Conservation (phyloP, 768 basidiomycete species). For the Trametes cinnabarina region DNA sequence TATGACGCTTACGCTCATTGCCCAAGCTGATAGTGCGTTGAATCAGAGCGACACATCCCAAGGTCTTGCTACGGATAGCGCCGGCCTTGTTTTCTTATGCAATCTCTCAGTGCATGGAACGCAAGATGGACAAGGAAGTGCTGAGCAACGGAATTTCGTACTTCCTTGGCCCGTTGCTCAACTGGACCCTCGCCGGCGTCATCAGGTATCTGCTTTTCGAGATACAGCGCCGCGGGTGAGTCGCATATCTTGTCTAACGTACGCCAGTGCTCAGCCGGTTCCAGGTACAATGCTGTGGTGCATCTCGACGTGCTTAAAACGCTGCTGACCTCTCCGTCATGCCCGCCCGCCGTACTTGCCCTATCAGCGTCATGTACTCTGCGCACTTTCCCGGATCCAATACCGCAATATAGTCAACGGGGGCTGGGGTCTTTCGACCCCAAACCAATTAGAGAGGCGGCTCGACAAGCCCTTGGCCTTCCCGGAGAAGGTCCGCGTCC, state of each 20-base stretch:
- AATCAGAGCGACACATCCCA: slow-evolving; percentile 70
- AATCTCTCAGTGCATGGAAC: slow-evolving; percentile 43
- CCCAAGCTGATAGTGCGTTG: no score
- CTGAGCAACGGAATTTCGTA: slow-evolving; percentile 76
- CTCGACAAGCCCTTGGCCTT: slow-evolving; percentile 39
- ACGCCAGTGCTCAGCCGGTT: not conserved
- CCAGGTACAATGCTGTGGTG: slow-evolving; percentile 46
- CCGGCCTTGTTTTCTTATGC: slow-evolving; percentile 67
- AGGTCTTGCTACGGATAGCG: slow-evolving; percentile 62
- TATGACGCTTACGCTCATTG: no score
- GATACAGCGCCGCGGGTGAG: slow-evolving; percentile 55
- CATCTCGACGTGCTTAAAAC: slow-evolving; percentile 67
- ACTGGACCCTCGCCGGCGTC: slow-evolving; percentile 79
- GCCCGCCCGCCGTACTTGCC: slow-evolving; percentile 63
- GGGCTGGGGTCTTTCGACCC: slow-evolving; percentile 27
- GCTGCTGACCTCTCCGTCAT: slow-evolving; percentile 59
- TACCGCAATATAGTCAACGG: slow-evolving; percentile 26
- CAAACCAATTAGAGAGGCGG: slow-evolving; percentile 35
- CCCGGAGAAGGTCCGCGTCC: slow-evolving; percentile 18
- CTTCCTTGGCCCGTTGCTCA: slow-evolving; percentile 68
- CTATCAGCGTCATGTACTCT: slow-evolving; percentile 60
- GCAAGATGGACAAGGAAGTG: slow-evolving; percentile 64
- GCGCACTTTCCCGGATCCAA: slow-evolving; percentile 39
- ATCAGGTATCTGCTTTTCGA: slow-evolving; percentile 62
- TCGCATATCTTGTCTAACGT: not conserved